phyloP scores from a whole-genome alignment of 805 yeast genomes.

The Barnettozyma californica region DNA sequence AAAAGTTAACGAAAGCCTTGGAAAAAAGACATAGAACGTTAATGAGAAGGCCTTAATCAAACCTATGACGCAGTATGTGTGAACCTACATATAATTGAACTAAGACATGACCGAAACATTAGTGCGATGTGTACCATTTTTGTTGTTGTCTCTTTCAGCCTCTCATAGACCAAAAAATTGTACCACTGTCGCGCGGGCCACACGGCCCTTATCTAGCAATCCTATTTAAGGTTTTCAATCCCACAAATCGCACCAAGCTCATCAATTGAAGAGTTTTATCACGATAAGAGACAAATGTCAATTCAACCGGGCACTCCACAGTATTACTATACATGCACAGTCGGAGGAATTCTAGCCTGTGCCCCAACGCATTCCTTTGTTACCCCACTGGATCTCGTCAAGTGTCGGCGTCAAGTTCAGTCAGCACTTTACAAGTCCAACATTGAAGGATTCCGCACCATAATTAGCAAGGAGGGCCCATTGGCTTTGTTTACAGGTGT shows the following conservation, averaged over 20 bases:
- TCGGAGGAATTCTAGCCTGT: conserved; percentile 75
- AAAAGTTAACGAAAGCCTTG: not conserved
- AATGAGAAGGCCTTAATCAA: no score
- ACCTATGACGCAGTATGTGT: no score
- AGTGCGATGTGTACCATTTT: no score
- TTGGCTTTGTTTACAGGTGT: conserved; percentile 80
- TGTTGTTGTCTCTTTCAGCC: not conserved
- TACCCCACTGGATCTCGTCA: conserved; percentile 89
- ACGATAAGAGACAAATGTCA: not conserved
- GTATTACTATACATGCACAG: conserved; percentile 52
- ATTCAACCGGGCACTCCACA: conserved; percentile 28
- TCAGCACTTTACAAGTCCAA: conserved; percentile 68
- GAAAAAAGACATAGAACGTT: no score
- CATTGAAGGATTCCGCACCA: conserved; percentile 74
- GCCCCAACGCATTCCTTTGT: conserved; percentile 95
- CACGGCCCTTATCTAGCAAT: not conserved
- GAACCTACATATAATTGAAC: no score
- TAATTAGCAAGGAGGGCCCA: conserved; percentile 67
- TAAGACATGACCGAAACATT: no score
- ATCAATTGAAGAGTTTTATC: not conserved
- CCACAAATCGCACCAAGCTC: not conserved
- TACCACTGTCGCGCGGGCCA: no score
- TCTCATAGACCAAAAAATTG: no score
- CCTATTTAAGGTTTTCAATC: not conserved
- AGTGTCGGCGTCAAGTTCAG: conserved; percentile 89